Base-by-base conservation (phyloP, 495 filamentous ascomycete species). In the Penicillium roqueforti region DNA sequence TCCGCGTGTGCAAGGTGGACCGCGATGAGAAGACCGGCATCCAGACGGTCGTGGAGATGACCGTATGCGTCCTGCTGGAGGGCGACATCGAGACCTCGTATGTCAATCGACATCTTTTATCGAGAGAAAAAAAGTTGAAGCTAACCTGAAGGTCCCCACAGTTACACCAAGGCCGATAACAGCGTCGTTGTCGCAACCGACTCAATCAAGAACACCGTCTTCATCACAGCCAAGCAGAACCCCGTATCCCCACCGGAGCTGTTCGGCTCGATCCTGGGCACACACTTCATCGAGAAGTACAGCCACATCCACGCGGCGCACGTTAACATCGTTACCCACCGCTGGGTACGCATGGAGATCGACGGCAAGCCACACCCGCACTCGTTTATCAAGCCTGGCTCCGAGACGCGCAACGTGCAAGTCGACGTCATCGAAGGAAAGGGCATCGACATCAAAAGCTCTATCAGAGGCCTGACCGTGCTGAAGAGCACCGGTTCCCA, bases 401-500 rank as follows among this genome's bases (percentile, higher is more conserved):
- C 83, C 54, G 93, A 98, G 74, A 93, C 84, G 53, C 86, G 93
- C 56, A 72, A 72, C 34, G 70, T 75, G 25, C 70, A 76, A 63
- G 74, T 77, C 16, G 71, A 75, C 50, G 75, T 74, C 1, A 69
- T 70, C 50, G 78, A 83, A 58, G 73, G 75, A 47, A 75, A 79
- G 56, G 88, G 87, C 43, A 85, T 97, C 67, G 78, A 81, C 42
- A 79, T 95, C 65, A 79, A 76, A 58, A 88, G 87, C 54, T 78
- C 80, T 26, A 84, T 95, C 65, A 70, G 73, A 51, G 88, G 86
- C 16, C 80, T 98, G 46, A 78, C 91, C 16, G 91, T 98, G 57
- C 84, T 98, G 60, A 98, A 98, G 77, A 92, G 86, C 77, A 98
- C 93, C n/a, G 91, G 89, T 29, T 96, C 92, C 29, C 89, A 89